Base-by-base conservation (phyloP, 805 yeast species). In the Isabelozyma heimii region DNA sequence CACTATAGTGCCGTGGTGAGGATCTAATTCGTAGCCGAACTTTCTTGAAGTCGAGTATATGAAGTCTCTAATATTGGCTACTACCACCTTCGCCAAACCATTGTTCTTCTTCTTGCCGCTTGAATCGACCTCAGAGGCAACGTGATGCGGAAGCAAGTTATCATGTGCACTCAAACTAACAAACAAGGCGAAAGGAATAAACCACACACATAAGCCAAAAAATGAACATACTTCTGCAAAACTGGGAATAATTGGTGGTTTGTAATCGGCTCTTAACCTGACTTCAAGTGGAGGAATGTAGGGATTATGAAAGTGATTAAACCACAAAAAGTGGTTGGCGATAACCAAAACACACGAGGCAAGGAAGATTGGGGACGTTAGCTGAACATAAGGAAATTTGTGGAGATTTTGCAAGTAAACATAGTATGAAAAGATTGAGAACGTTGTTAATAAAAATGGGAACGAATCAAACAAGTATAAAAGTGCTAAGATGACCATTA, bases 221-320 rank as follows among this genome's bases (percentile, higher is more conserved):
- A 94, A 94, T 3, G 97, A 87, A n/a, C 97, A 89, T 4, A 94
- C 89, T 63, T 94, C 97, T 1, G 91, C 76, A 61, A 92, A 92
- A 10, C 87, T 76, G 1, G 96, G 96, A 47, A 89, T 80, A 42
- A 81, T 79, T 12, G 87, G 87, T 43, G 88, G 81, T 17, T 68
- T 68, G 59, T 83, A 85, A 44, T 76, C 76, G 44, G 88, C 78
- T 54, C 71, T 76, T 59, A 85, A 71, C 57, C 87, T 66, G 54
- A 74, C 80, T 52, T 77, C 76, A 54, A 86, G 77, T 38, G 94
- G 84, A 9, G 96, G 92, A 26, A 88, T 76, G 43, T 79, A 75
- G 40, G 89, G 86, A 50, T 83, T 76, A 54, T 83, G 83, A 73
- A 94, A 94, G 63, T 89, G 81, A 56, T 82, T 79, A 67, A 91